phyloP scores from a whole-genome alignment of 495 filamentous ascomycete genomes.

The Glonium stellatum region DNA sequence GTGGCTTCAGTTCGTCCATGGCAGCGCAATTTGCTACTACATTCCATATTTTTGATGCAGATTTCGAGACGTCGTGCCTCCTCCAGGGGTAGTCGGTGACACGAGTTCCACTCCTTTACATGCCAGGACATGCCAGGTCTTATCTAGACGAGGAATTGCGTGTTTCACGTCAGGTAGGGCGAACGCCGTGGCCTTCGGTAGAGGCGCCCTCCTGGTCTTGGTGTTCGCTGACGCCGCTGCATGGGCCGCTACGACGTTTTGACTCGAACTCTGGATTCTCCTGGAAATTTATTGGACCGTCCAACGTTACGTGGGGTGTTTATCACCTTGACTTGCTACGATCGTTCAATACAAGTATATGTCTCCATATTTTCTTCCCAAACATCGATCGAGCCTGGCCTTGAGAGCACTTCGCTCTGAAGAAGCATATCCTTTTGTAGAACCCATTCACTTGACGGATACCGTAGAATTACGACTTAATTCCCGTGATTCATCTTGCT shows the following conservation, averaged over 20 bases:
- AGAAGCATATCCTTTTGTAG: background rate
- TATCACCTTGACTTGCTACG: background rate
- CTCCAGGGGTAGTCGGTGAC: background rate
- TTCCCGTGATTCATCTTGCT: too few species aligned
- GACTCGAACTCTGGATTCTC: background rate
- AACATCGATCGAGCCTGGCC: background rate
- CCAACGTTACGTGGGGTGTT: background rate
- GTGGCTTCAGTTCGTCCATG: background rate
- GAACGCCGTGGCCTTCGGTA: background rate
- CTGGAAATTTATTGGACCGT: background rate
- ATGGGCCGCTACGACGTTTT: background rate
- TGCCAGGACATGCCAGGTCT: background rate
- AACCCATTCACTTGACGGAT: background rate
- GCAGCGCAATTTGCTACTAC: background rate
- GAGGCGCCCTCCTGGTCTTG: background rate
- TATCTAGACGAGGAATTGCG: background rate
- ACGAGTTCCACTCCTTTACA: background rate
- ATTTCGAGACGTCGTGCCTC: background rate
- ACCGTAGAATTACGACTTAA: too few species aligned
- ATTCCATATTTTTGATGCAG: background rate
- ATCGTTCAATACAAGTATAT: background rate
- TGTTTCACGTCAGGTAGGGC: background rate
- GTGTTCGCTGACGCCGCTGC: background rate
- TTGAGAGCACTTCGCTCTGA: background rate
- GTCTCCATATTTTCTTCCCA: background rate